Percentiles rank a stretch among this genome's conserved stretches.
These are phyloP conservation scores for Malus hybrid DNA, from an alignment of 331 rosid species.

Conservation along the genomic window DNA sequence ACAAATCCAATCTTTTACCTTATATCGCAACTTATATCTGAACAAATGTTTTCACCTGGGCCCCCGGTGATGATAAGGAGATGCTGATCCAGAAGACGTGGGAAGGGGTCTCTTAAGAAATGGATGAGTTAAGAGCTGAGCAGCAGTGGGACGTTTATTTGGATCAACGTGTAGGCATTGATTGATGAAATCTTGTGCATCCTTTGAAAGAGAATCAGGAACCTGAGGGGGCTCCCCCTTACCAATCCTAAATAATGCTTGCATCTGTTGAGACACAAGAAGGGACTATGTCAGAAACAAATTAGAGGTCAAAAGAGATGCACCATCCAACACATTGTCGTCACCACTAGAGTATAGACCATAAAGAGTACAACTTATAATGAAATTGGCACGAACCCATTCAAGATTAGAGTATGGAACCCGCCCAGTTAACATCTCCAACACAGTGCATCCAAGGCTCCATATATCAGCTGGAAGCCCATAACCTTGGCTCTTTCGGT, in stretches of 20 bases:
- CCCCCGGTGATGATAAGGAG: constrained; percentile 40
- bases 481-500: constrained; percentile 58
- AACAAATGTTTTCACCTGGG: constrained; percentile 26
- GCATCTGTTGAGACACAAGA: constrained; percentile 45
- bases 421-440: constrained; percentile 77
- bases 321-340: not conserved
- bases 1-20: constrained; percentile 31
- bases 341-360: not conserved
- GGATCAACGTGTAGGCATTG: constrained; percentile 72
- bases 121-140: constrained; percentile 61
- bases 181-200: constrained; percentile 60
- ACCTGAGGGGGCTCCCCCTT: constrained; percentile 60
- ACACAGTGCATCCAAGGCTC: constrained; percentile 98
- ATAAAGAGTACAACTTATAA: not conserved
- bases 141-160: constrained; percentile 56
- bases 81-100: constrained; percentile 50
- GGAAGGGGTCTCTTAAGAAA: constrained; percentile 59
- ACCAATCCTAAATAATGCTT: constrained; percentile 71
- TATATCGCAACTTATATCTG: not conserved
- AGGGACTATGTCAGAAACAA: constrained; percentile 11
- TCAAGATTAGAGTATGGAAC: constrained; percentile 63
- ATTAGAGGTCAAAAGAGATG: constrained; percentile 3
- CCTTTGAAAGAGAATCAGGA: constrained; percentile 63
- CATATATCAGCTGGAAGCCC: constrained; percentile 94
- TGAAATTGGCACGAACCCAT: constrained; percentile 37